A percentile compares a stretch with the other conserved stretches of the same genome.
phyloP scores from a whole-genome alignment of 2,329 filamentous ascomycete species.

The Xylogone sp. region DNA sequence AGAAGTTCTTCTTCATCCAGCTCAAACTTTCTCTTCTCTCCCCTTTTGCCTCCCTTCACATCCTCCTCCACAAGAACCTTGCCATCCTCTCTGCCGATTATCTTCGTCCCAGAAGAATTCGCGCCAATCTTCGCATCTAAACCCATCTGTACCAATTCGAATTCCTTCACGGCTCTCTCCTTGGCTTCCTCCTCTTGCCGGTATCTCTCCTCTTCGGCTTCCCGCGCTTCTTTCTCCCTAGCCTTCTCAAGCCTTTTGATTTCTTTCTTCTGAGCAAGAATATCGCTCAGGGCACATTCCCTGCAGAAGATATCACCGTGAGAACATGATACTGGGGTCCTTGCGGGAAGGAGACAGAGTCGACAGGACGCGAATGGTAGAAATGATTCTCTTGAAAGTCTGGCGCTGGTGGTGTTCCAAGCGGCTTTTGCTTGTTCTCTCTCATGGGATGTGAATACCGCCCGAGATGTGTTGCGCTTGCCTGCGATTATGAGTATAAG shows the following conservation, averaged over 20 bases:
- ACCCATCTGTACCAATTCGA: slow-evolving; percentile 81
- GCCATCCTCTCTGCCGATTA: slow-evolving; percentile 36
- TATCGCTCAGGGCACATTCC: slow-evolving; percentile 87
- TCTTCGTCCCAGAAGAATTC: slow-evolving; percentile 24
- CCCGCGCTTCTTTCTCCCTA: slow-evolving; percentile 56
- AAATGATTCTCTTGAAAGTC: slow-evolving; percentile 85
- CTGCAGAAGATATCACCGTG: slow-evolving; percentile 91
- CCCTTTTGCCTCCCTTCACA: slow-evolving; percentile 27
- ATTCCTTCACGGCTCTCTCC: slow-evolving; percentile 70
- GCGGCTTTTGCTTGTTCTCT: slow-evolving; percentile 74
- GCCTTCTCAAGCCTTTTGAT: slow-evolving; percentile 75
- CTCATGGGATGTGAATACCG: slow-evolving; percentile 93
- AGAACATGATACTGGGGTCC: slow-evolving; percentile 77
- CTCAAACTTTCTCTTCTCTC: slow-evolving; percentile 72
- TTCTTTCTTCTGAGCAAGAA: slow-evolving; percentile 88
- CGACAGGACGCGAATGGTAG: slow-evolving; percentile 86
- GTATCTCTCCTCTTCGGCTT: slow-evolving; percentile 56
- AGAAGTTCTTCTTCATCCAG: slow-evolving; percentile 74
- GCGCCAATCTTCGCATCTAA: slow-evolving; percentile 34
- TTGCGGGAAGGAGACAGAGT: slow-evolving; percentile 78
- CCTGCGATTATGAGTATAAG: slow-evolving; percentile 34
- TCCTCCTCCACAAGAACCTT: slow-evolving; percentile 39
- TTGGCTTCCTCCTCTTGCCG: slow-evolving; percentile 66
- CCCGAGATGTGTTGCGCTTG: slow-evolving; percentile 87
- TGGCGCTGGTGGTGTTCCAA: slow-evolving; percentile 81